Base-by-base conservation (phyloP, 2,329 filamentous ascomycete species). In the Hypoxylon sp. region DNA sequence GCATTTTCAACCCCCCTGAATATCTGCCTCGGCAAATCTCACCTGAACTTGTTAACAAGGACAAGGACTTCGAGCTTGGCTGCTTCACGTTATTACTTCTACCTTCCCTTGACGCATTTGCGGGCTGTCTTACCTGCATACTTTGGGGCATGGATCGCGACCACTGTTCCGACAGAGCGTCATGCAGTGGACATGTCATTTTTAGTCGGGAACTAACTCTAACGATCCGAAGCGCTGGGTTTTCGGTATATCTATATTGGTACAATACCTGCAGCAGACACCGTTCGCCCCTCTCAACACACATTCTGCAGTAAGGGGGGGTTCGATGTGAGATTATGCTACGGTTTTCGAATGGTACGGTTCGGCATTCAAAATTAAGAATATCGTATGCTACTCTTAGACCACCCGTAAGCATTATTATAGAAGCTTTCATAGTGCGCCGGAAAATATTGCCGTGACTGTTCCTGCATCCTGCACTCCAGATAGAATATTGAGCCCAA, bases 91-190 rank as follows among this genome's bases (percentile, higher is more conserved):
- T 60, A 34, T 50, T 32, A 14, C 48, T 49, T 56, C 32, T 17
- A 43, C 46, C 46, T 43, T 43, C 7, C 38, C 17, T 21, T n/a
- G 38, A 19, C 38, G 38, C 51, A 25, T 49, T 59, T 19, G 34
- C 48, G 57, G 52, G 28, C 6, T 34, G 21, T 62, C 57, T 55
- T 61, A 62, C 57, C 28, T 65, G 51, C 60, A 64, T 56, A 23
- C 41, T 17, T 38, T 21, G 14, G 43, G 43, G 46, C 55, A 60
- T 61, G 45, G 53, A 60, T 60, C 55, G 61, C 51, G 45, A 14
- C 28, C 55, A 43, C 34, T 49, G 53, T 62, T 58, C 61, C 62
- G 59, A 62, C 55, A 41, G 53, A 46, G 43, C 17, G 43, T 34
- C 36, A 50, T 57, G 34, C 56, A 50, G n/a, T 36, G 10, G 21